These are phyloP conservation scores for Obba rivulosa DNA, from an alignment of 768 basidiomycete genomes.

Conservation along the genomic window DNA sequence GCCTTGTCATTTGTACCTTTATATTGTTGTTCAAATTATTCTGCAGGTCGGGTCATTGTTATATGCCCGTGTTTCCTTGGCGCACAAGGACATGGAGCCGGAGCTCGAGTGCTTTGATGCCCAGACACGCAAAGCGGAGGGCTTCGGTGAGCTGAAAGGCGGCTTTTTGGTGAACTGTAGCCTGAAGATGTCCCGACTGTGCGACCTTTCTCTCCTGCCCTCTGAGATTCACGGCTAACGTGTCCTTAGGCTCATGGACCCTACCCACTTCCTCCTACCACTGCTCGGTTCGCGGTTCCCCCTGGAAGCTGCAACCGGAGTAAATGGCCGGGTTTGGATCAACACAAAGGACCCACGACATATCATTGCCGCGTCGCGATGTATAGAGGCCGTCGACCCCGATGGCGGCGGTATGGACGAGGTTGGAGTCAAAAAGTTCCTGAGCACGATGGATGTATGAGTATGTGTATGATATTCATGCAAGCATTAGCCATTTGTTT, in stretches of 20 bases:
- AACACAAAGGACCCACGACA: slow-evolving; percentile 67
- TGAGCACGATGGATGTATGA: slow-evolving; percentile 41
- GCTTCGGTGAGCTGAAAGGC: slow-evolving; percentile 89
- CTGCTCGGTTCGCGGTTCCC: slow-evolving; percentile 78
- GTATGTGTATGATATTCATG: not conserved
- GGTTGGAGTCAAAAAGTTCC: slow-evolving; percentile 43
- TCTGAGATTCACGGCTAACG: not conserved
- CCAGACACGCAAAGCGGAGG: slow-evolving; percentile 85
- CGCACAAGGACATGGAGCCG: slow-evolving; percentile 97
- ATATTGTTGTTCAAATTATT: slow-evolving; percentile 1
- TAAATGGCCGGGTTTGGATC: slow-evolving; percentile 93
- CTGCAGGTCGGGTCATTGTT: slow-evolving; percentile 81
- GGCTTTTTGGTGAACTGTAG: slow-evolving; percentile 82
- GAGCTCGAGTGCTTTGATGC: slow-evolving; percentile 97
- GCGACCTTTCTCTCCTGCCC: slow-evolving; percentile 26
- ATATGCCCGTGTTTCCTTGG: slow-evolving; percentile 88
- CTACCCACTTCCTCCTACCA: slow-evolving; percentile 78
- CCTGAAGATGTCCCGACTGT: slow-evolving; percentile 84
- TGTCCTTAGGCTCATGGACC: slow-evolving; percentile 62
- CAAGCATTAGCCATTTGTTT: not conserved
- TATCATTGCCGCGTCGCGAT: slow-evolving; percentile 69
- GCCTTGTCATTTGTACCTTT: not conserved
- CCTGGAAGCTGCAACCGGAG: slow-evolving; percentile 82
- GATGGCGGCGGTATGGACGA: slow-evolving; percentile 64
- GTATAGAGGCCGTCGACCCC: slow-evolving; percentile 78